Evolutionary conservation across 768 basidiomycete genomes (phyloP), one percentile per base, ranked within the genome.

Genomic region (Rickenella mellea): DNA sequence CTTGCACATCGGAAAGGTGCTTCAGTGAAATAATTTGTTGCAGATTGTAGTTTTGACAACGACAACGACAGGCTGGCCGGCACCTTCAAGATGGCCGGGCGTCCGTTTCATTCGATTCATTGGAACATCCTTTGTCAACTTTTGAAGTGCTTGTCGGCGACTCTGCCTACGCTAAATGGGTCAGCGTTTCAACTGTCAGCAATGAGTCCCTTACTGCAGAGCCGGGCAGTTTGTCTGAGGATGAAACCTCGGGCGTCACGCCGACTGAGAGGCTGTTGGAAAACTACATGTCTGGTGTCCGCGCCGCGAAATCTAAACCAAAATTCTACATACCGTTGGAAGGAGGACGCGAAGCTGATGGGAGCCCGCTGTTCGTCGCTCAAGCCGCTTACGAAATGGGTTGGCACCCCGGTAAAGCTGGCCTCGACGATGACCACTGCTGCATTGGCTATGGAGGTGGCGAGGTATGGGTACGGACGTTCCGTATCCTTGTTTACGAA

Each of bases 101-200:
- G n/a, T n/a, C n/a, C n/a, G n/a, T n/a, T n/a, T n/a, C n/a, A n/a
- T n/a, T n/a, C n/a, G n/a, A n/a, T n/a, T n/a, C n/a, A n/a, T n/a
- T n/a, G n/a, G n/a, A n/a, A n/a, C n/a, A n/a, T n/a, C n/a, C n/a
- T n/a, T n/a, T n/a, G n/a, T n/a, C n/a, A n/a, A 67, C n/a, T 26
- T 86, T 75, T 50, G 83, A 86, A 52, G 69, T 86, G 33, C 76
- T 86, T 14, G 63, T 84, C 14, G 83, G 80, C 1, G 65, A 85
- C 52, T 60, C 65, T 48, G 57, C 55, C 3, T 77, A 66, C 19
- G 56, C 86, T 40, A 65, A 50, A 38, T 87, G 83, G 83, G 75
- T 80, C 1, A 47, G 65, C 38, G 49, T 58, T 38, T n/a, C n/a
- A n/a, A n/a, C n/a, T n/a, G n/a, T n/a, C n/a, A n/a, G n/a, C n/a